Evolutionary conservation across 352 stramenopile genomes (phyloP).

Genomic region (Phytophthora meadii): DNA sequence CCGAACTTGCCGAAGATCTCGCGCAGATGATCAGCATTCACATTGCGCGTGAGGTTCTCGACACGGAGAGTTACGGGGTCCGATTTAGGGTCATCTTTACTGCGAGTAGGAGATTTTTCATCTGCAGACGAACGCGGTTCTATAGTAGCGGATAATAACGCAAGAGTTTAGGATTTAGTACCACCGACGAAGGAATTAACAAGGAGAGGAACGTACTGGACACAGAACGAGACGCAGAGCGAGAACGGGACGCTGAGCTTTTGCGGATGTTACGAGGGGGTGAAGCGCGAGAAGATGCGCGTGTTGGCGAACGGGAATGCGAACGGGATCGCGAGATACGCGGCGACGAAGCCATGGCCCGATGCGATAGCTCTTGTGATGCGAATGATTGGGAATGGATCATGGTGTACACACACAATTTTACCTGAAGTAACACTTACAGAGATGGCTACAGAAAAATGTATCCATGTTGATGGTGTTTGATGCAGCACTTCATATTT

Average conservation of each 20-base stretch:
- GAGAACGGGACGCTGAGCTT: conserved; percentile 12
- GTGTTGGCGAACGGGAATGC: conserved; percentile 12
- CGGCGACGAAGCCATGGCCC: conserved; percentile 30
- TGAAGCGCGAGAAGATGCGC: conserved; percentile 2
- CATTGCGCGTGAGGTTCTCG: conserved; percentile 87
- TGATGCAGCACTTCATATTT: conserved; percentile 8
- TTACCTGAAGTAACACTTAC: background rate
- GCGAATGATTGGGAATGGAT: conserved; percentile 17
- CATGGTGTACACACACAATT: conserved; percentile 8
- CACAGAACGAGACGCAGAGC: conserved; percentile 21
- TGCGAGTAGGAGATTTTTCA: conserved; percentile 5
- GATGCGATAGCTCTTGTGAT: background rate
- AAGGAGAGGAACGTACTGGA: conserved; percentile 16
- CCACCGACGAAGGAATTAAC: background rate
- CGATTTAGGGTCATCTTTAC: conserved; percentile 14
- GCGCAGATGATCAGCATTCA: conserved; percentile 79
- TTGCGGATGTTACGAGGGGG: conserved; percentile 7
- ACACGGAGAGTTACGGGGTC: conserved; percentile 61
- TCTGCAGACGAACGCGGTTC: conserved; percentile 11
- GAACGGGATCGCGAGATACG: conserved; percentile 28
- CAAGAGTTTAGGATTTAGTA: conserved; percentile 5
- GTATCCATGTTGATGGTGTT: too few species aligned
- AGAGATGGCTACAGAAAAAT: background rate
- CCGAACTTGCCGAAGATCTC: conserved; percentile 92
- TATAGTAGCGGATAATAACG: background rate